A percentile compares a stretch with the other conserved stretches of the same genome.
Evolutionary conservation across 768 basidiomycete genomes (phyloP).

Genomic region (Pleurotus platypus): DNA sequence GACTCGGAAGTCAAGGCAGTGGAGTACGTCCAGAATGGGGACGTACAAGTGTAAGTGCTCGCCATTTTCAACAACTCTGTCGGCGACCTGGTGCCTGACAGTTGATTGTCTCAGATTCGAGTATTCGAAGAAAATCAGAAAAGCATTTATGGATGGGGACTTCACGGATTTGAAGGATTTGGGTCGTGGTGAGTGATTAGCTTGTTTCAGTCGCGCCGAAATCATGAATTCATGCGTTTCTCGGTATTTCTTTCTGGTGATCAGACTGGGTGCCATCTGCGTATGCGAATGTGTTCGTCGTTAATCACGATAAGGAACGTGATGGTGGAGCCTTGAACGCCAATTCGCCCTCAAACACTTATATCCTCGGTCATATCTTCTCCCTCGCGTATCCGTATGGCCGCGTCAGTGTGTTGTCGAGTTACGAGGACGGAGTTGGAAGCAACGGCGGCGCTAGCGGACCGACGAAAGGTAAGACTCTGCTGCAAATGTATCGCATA

Average conservation of each 20-base stretch:
- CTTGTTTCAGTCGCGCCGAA: no score
- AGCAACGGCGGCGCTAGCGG: conserved; percentile 28
- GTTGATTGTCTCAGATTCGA: background rate
- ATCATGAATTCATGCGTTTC: no score
- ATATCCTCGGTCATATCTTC: conserved; percentile 40
- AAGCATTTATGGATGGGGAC: background rate
- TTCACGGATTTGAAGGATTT: background rate
- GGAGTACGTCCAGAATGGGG: background rate
- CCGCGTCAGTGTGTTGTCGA: conserved; percentile 41
- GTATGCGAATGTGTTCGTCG: conserved; percentile 43
- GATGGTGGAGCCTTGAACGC: conserved; percentile 35
- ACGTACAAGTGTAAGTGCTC: background rate
- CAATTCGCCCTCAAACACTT: conserved; percentile 42
- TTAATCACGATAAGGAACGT: conserved; percentile 48
- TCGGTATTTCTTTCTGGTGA: no score
- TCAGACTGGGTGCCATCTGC: conserved; percentile 13
- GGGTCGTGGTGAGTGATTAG: conserved; percentile 17
- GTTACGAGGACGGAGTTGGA: conserved; percentile 28
- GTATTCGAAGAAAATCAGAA: background rate
- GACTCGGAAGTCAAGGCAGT: background rate
- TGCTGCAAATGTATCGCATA: no score
- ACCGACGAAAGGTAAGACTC: conserved; percentile 10
- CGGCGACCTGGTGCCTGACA: no score
- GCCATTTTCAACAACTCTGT: no score
- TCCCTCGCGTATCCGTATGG: conserved; percentile 50